These are phyloP conservation scores for Fraxinus cuspidata DNA, from an alignment of 257 asterid genomes.

Conservation along the genomic window DNA sequence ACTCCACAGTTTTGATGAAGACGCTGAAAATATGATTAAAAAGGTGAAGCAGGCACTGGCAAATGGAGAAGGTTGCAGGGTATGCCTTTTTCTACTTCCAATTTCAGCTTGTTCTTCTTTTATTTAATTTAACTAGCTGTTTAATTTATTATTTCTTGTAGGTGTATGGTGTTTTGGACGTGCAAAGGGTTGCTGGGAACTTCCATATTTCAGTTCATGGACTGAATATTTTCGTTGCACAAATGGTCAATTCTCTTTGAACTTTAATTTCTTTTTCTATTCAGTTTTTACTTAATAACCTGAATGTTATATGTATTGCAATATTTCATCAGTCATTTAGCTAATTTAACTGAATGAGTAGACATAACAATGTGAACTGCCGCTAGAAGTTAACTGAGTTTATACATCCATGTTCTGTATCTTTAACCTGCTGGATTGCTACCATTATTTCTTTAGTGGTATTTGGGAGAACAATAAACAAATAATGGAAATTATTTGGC, in stretches of 20 bases:
- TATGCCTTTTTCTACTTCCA: slow-evolving; percentile 32
- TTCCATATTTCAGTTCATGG: slow-evolving; percentile 97
- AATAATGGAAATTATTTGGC: background rate
- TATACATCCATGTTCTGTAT: background rate
- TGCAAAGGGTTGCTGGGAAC: slow-evolving; percentile 98
- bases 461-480: background rate
- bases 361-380: background rate
- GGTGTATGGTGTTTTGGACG: slow-evolving; percentile 95
- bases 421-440: background rate
- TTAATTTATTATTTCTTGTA: slow-evolving; percentile 38
- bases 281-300: slow-evolving; percentile 19
- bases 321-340: background rate
- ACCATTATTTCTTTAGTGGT: background rate
- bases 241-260: slow-evolving; percentile 56
- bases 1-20: slow-evolving; percentile 71
- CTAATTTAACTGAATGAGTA: background rate
- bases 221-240: slow-evolving; percentile 86
- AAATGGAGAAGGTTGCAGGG: slow-evolving; percentile 93
- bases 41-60: slow-evolving; percentile 87
- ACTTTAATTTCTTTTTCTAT: slow-evolving; percentile 19
- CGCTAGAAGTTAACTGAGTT: background rate
- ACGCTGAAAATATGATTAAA: slow-evolving; percentile 73
- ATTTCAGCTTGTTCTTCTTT: slow-evolving; percentile 14
- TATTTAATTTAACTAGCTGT: slow-evolving; percentile 24
- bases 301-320: background rate